phyloP scores from a whole-genome alignment of 805 yeast species.

The Candida hungchunana region DNA sequence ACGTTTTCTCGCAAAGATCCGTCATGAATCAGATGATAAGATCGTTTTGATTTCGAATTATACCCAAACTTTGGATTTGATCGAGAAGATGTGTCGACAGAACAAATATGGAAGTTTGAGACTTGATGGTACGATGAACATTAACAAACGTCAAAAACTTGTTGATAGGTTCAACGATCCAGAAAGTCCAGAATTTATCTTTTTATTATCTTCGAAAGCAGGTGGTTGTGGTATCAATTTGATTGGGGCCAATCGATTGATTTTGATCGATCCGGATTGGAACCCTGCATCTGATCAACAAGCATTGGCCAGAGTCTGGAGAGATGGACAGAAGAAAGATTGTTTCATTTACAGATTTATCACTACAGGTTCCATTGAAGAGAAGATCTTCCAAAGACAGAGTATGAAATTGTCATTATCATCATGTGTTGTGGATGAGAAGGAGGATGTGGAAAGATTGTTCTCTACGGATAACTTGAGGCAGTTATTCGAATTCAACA shows the following conservation, averaged over 20 bases:
- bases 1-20: conserved; percentile 74
- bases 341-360: conserved; percentile 94
- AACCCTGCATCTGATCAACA: conserved; percentile 98
- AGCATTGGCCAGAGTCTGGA: conserved; percentile 96
- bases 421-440: conserved; percentile 95
- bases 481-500: conserved; percentile 68
- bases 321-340: conserved; percentile 97
- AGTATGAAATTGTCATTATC: conserved; percentile 89
- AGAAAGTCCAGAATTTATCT: conserved; percentile 80
- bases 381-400: conserved; percentile 93
- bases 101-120: conserved; percentile 74
- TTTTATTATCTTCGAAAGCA: conserved; percentile 88
- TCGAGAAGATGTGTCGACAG: conserved; percentile 78
- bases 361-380: conserved; percentile 93
- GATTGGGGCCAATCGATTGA: conserved; percentile 91
- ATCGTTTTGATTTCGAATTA: conserved; percentile 93
- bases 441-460: conserved; percentile 88
- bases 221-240: conserved; percentile 98
- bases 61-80: conserved; percentile 88
- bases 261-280: conserved; percentile 93
- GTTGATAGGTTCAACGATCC: conserved; percentile 93
- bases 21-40: conserved; percentile 83
- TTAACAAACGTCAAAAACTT: conserved; percentile 86
- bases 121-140: conserved; percentile 89
- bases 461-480: conserved; percentile 79